These are phyloP conservation scores for Candida ulmi DNA, from an alignment of 805 yeast species.

Conservation along the genomic window DNA sequence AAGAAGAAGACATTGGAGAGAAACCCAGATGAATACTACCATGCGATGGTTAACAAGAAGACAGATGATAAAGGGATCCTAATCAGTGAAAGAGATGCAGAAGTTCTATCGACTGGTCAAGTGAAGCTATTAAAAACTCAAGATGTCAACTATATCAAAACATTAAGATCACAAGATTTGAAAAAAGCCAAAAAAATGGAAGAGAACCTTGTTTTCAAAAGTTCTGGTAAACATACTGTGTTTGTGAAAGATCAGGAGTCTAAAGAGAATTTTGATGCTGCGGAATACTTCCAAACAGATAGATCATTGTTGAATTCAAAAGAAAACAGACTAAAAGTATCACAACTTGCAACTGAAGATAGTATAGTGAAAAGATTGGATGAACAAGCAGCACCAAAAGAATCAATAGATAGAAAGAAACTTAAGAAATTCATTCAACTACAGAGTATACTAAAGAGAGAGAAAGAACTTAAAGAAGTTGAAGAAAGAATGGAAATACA, in stretches of 20 bases:
- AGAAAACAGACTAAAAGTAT: slow-evolving; percentile 64
- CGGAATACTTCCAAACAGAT: slow-evolving; percentile 65
- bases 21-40: slow-evolving; percentile 95
- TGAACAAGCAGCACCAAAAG: slow-evolving; percentile 28
- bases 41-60: slow-evolving; percentile 73
- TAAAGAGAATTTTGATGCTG: slow-evolving; percentile 56
- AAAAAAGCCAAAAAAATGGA: slow-evolving; percentile 51
- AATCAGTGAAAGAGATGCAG: slow-evolving; percentile 59
- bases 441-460: slow-evolving; percentile 64
- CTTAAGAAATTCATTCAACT: slow-evolving; percentile 54
- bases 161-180: slow-evolving; percentile 65
- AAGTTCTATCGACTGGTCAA: slow-evolving; percentile 62
- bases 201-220: slow-evolving; percentile 41
- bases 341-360: slow-evolving; percentile 47
- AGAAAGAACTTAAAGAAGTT: slow-evolving; percentile 58
- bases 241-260: slow-evolving; percentile 66
- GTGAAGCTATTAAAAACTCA: slow-evolving; percentile 83
- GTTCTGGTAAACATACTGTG: slow-evolving; percentile 76
- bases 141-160: slow-evolving; percentile 80
- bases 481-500: slow-evolving; percentile 71
- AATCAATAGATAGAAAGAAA: slow-evolving; percentile 45
- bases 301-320: slow-evolving; percentile 51
- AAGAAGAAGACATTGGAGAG: slow-evolving; percentile 65
- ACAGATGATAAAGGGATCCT: slow-evolving; percentile 70
- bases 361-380: slow-evolving; percentile 22